These are phyloP conservation scores for Syncephalis plumigaleata DNA, from an alignment of 371 early-diverging fungal genomes.

Conservation along the genomic window DNA sequence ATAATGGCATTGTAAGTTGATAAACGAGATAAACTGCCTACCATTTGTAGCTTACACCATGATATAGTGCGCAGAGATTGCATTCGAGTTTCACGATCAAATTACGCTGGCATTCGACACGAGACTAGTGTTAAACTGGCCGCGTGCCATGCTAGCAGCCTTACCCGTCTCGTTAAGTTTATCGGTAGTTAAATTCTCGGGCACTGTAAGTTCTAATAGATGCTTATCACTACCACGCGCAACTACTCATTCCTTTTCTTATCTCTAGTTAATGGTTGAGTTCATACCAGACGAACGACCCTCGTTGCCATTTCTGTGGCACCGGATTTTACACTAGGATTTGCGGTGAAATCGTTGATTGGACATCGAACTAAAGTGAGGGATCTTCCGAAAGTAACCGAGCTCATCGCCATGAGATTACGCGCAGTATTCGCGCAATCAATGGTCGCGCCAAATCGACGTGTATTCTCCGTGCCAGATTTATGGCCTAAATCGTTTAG, in stretches of 20 bases:
- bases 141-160: conserved; percentile 65
- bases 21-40: neutral
- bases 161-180: conserved; percentile 73
- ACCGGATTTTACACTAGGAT: conserved; percentile 63
- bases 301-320: conserved; percentile 36
- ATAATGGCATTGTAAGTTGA: neutral
- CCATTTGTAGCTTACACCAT: neutral
- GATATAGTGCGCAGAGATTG: conserved; percentile 48
- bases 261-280: conserved; percentile 27
- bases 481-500: neutral
- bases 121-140: conserved; percentile 80
- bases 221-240: neutral
- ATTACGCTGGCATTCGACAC: conserved; percentile 64
- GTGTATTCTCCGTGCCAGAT: neutral
- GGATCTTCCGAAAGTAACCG: conserved; percentile 79
- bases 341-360: conserved; percentile 69
- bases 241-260: neutral
- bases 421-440: neutral
- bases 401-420: conserved; percentile 33
- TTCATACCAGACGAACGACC: conserved; percentile 25
- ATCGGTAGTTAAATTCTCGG: conserved; percentile 69
- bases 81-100: conserved; percentile 64
- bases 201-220: conserved; percentile 36
- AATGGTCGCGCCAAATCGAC: neutral
- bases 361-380: conserved; percentile 88